phyloP scores from a whole-genome alignment of 768 basidiomycete species.

The Rhizopogon vinicolor region DNA sequence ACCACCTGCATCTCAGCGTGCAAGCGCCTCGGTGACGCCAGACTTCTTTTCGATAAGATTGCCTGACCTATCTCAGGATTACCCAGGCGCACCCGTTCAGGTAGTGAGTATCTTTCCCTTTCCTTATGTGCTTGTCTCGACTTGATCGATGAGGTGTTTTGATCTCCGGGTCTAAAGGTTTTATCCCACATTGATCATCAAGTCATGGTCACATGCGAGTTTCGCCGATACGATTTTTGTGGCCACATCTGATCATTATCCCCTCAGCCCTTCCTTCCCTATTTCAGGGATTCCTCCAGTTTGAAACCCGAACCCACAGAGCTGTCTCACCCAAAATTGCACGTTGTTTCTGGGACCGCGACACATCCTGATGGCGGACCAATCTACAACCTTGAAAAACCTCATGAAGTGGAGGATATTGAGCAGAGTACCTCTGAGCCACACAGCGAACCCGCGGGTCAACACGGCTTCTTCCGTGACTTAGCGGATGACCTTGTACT shows the following conservation, averaged over 20 bases:
- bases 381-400: constrained; percentile 33
- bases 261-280: constrained; percentile 52
- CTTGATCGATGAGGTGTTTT: background rate
- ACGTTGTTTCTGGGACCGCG: constrained; percentile 42
- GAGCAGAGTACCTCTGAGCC: constrained; percentile 1
- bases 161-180: background rate
- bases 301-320: constrained; percentile 24
- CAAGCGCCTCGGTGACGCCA: constrained; percentile 13
- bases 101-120: constrained; percentile 41
- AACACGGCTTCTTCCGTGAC: constrained; percentile 25
- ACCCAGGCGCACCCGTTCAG: constrained; percentile 42
- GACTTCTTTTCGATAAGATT: constrained; percentile 46
- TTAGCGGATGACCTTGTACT: constrained; percentile 34
- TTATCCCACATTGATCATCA: background rate
- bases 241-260: constrained; percentile 1
- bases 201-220: constrained; percentile 4
- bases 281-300: constrained; percentile 54
- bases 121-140: background rate
- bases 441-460: constrained; percentile 11
- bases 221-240: constrained; percentile 6
- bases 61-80: constrained; percentile 48
- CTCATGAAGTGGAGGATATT: constrained; percentile 5
- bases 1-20: constrained; percentile 30
- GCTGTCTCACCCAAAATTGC: constrained; percentile 38
- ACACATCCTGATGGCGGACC: constrained; percentile 48